A percentile compares a stretch with the other conserved stretches of the same genome.
Evolutionary conservation across 495 filamentous ascomycete species (phyloP).

Genomic region (Penicillium salamii): DNA sequence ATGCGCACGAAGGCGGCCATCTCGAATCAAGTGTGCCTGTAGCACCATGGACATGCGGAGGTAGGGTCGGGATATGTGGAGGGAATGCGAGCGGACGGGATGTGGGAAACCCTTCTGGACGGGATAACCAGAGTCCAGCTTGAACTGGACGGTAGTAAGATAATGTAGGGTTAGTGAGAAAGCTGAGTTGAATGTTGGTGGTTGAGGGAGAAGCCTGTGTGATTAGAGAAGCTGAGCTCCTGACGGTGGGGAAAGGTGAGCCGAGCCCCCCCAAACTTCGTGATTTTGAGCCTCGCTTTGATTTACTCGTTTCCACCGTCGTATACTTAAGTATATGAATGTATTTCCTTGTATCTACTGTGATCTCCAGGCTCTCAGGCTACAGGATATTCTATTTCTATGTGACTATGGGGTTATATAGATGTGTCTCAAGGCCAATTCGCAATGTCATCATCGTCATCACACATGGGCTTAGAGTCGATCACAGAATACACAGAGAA

Average conservation of each 20-base stretch:
- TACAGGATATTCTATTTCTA: no score
- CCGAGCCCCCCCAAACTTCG: conserved; percentile 1
- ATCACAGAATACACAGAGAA: no score
- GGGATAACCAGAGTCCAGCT: no score
- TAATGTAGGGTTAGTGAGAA: background rate
- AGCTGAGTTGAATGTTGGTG: background rate
- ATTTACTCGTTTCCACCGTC: background rate
- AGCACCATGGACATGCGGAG: conserved; percentile 46
- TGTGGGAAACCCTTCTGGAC: conserved; percentile 12
- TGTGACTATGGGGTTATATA: background rate
- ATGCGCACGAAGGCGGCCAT: conserved; percentile 95
- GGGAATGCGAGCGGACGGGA: conserved; percentile 27
- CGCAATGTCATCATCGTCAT: conserved; percentile 12
- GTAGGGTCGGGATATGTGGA: conserved; percentile 30
- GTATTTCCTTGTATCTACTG: no score
- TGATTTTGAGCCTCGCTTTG: conserved; percentile 1
- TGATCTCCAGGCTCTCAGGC: no score
- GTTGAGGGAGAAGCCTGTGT: conserved; percentile 4
- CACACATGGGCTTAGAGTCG: conserved; percentile 1
- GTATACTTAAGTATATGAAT: no score
- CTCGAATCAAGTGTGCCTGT: conserved; percentile 39
- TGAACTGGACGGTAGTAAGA: background rate
- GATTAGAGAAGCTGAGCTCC: conserved; percentile 6
- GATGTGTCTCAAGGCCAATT: background rate
- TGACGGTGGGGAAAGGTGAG: conserved; percentile 8